Evolutionary conservation across 2,329 filamentous ascomycete genomes (phyloP), one percentile per base, ranked within the genome.

Genomic region (Teratosphaeria destructans): DNA sequence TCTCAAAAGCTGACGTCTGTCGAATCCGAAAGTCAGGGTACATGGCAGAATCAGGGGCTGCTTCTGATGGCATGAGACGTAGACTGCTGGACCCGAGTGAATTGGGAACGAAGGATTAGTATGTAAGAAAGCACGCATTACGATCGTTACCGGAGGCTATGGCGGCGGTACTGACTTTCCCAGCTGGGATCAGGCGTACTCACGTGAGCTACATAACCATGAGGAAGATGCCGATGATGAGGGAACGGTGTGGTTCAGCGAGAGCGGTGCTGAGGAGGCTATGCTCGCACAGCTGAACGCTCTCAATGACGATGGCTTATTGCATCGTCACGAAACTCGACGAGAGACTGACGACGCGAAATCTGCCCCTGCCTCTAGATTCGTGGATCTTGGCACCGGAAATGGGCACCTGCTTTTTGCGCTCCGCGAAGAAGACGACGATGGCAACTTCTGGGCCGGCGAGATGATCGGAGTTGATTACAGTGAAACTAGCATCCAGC

Each of bases 181-280:
- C 58, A 73, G 71, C 70, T 78, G 78, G 77, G 76, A 93, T 73
- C 77, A 76, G 23, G 83, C 90, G 63, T 94, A 95, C 78, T 78
- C 80, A 0, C 81, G 78, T 65, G 88, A 94, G 74, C 79, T 90
- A 57, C 72, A 77, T 61, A 93, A 94, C 76, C 84, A 92, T 74
- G 76, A 82, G 58, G 74, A 82, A 63, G 85, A 95, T 75, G 84
- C 89, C 10, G 75, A 82, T 59, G 89, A 96, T 78, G 87, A 87
- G 61, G 93, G 93, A 65, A 95, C 91, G 34, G 85, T 94, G 68
- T 99, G 94, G 94, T 99, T 99, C 81, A 88, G 91, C 72, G 94
- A 97, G 76, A 89, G 90, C 35, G 85, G 88, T 70, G 94, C 94
- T 62, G 90, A 96, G 70, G 80, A 85, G 63, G 92, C 92, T 70